Evolutionary conservation across 2,329 filamentous ascomycete genomes (phyloP).

Genomic region (Berkeleyomyces basicola): DNA sequence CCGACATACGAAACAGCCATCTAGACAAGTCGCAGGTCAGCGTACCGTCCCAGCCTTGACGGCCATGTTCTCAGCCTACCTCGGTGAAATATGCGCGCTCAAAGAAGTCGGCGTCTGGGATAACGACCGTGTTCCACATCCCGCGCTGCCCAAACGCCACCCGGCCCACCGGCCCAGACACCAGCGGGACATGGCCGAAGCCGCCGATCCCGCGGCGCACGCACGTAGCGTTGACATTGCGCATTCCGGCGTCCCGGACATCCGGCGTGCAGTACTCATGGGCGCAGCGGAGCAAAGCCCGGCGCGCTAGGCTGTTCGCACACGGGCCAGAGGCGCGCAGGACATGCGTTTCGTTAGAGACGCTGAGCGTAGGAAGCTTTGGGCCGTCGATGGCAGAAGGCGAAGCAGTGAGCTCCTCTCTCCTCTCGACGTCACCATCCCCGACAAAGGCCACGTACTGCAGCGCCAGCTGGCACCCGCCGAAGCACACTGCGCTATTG

Average conservation of each 20-base stretch:
- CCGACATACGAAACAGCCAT: conserved; percentile 23
- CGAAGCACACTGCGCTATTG: background rate
- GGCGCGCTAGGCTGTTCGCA: conserved; percentile 3
- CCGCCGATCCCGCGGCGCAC: conserved; percentile 16
- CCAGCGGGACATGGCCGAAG: background rate
- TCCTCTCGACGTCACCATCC: background rate
- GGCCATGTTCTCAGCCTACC: background rate
- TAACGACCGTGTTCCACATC: conserved; percentile 3
- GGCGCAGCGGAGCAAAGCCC: conserved; percentile 20
- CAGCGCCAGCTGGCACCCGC: conserved; percentile 6
- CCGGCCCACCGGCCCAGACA: background rate
- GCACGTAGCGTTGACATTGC: conserved; percentile 23
- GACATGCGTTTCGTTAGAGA: background rate
- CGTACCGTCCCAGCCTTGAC: background rate
- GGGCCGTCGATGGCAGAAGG: background rate
- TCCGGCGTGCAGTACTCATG: conserved; percentile 21
- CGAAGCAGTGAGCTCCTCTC: background rate
- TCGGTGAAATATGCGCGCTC: conserved; percentile 10
- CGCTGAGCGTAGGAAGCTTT: too few relatives aligned
- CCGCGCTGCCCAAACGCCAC: conserved; percentile 3
- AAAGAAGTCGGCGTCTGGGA: conserved; percentile 9
- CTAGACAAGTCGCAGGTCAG: conserved; percentile 6
- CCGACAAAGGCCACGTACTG: conserved; percentile 2
- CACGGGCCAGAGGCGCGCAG: background rate
- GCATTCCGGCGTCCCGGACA: conserved; percentile 17